Evolutionary conservation across 78 protist genomes (phyloP), one percentile per base, ranked within the genome.

Genomic region (Trichosphaerium sp.): DNA sequence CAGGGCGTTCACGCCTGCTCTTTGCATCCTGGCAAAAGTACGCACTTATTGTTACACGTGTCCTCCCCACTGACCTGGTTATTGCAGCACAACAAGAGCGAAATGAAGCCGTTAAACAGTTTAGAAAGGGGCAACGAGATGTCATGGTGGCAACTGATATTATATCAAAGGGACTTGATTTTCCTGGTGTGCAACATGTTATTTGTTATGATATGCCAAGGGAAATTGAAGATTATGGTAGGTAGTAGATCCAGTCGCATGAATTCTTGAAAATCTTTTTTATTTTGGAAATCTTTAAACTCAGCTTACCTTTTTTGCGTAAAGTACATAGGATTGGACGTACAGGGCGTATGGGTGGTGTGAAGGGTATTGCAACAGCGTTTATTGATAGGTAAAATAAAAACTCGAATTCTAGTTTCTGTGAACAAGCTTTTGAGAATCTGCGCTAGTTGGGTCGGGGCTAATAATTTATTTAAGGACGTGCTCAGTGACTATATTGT

Each of bases 41-140:
- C n/a, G n/a, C n/a, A n/a, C n/a, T n/a, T n/a, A n/a, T n/a, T n/a
- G n/a, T n/a, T n/a, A n/a, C n/a, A n/a, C n/a, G n/a, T n/a, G n/a
- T n/a, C n/a, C n/a, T n/a, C n/a, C n/a, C n/a, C n/a, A n/a, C n/a
- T n/a, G n/a, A n/a, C n/a, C n/a, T n/a, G n/a, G n/a, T n/a, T n/a
- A n/a, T n/a, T n/a, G n/a, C n/a, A 57, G 83, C 83, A 42, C 99
- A 96, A 68, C 83, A 81, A 40, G 99, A 96, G 74, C 84, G 99
- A 37, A 82, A 79, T 35, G 29, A 29, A 18, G 98, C 99, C 10
- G 68, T 96, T 23, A 32, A 62, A n/a, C 6, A 29, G 41, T 97
- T 94, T 72, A 80, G 74, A 40, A 48, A 31, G 0, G 83, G 85
- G 14, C 35, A 66, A 65, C 78, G 64, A 49, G 98, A 87, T 63